These are phyloP conservation scores for Vickermania ingenoplastis DNA, from an alignment of 208 protist species.

Conservation along the genomic window DNA sequence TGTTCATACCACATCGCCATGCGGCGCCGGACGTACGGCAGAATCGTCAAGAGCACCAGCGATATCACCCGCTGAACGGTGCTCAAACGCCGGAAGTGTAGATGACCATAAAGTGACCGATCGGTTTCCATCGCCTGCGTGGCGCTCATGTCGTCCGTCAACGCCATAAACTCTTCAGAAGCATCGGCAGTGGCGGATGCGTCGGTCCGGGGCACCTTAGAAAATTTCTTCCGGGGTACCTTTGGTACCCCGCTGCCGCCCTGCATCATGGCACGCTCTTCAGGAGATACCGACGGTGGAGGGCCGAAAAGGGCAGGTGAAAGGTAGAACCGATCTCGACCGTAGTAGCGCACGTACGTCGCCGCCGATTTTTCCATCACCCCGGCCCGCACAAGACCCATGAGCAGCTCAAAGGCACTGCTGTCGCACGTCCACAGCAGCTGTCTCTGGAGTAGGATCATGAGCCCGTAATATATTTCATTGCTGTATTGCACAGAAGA, in stretches of 20 bases:
- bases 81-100: slow-evolving; percentile 39
- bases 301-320: slow-evolving; percentile 23
- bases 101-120: slow-evolving; percentile 51
- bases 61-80: slow-evolving; percentile 28
- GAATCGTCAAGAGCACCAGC: slow-evolving; percentile 45
- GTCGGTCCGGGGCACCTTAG: too few relatives aligned
- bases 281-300: slow-evolving; percentile 26
- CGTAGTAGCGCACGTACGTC: slow-evolving; percentile 4
- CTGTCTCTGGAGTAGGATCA: slow-evolving; percentile 40
- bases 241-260: too few relatives aligned
- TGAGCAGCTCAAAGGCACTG: slow-evolving; percentile 68
- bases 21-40: slow-evolving; percentile 47
- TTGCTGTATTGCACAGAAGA: slow-evolving; percentile 37
- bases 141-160: slow-evolving; percentile 14
- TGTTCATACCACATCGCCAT: slow-evolving; percentile 32
- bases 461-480: slow-evolving; percentile 45
- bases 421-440: slow-evolving; percentile 54
- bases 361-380: slow-evolving; percentile 4
- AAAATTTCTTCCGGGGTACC: too few relatives aligned
- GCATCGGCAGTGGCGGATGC: not conserved
- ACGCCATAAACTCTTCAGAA: slow-evolving; percentile 2
- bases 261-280: slow-evolving; percentile 8
- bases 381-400: slow-evolving; percentile 38
- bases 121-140: slow-evolving; percentile 30
- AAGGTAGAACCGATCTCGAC: not conserved